A percentile compares a stretch with the other conserved stretches of the same genome.
These are phyloP conservation scores for Akebia trifoliata DNA, from an alignment of 164 flowering plant genomes.

Conservation along the genomic window DNA sequence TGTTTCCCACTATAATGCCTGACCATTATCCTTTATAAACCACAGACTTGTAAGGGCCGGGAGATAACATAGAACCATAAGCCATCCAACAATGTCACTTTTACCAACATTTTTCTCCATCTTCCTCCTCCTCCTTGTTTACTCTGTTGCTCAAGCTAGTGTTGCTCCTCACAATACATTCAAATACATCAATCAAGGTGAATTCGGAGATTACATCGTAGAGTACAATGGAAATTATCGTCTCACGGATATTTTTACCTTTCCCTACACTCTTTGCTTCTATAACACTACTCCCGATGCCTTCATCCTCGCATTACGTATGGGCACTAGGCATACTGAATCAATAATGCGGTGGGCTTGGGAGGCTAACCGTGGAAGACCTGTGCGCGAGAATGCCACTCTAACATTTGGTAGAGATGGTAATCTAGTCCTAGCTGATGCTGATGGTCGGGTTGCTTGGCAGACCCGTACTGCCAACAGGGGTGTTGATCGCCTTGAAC, in stretches of 20 bases:
- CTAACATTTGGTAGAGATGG: conserved; percentile 24
- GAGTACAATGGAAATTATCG: conserved; percentile 49
- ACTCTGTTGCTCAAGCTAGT: conserved; percentile 16
- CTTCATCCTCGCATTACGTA: conserved; percentile 18
- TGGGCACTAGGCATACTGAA: too few relatives aligned
- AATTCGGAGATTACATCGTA: conserved; percentile 24
- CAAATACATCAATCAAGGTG: conserved; percentile 9
- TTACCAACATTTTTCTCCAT: conserved; percentile 17
- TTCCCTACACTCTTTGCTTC: conserved; percentile 26
- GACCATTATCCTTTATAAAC: too few relatives aligned
- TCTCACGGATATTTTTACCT: neutral
- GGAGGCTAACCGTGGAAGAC: conserved; percentile 31
- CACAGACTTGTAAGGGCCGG: too few relatives aligned
- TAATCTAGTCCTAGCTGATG: conserved; percentile 27
- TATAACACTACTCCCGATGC: conserved; percentile 34
- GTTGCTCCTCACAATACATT: conserved; percentile 42
- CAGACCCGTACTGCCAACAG: conserved; percentile 27
- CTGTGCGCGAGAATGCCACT: conserved; percentile 28
- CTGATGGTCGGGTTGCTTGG: conserved; percentile 29
- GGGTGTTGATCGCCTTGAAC: conserved; percentile 17
- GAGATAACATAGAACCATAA: neutral
- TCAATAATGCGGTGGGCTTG: conserved; percentile 32
- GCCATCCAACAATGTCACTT: neutral
- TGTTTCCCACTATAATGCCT: too few relatives aligned
- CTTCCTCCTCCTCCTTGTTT: conserved; percentile 13